Evolutionary conservation across 495 filamentous ascomycete genomes (phyloP), one percentile per base, ranked within the genome.

Genomic region (Cercophora sp.): DNA sequence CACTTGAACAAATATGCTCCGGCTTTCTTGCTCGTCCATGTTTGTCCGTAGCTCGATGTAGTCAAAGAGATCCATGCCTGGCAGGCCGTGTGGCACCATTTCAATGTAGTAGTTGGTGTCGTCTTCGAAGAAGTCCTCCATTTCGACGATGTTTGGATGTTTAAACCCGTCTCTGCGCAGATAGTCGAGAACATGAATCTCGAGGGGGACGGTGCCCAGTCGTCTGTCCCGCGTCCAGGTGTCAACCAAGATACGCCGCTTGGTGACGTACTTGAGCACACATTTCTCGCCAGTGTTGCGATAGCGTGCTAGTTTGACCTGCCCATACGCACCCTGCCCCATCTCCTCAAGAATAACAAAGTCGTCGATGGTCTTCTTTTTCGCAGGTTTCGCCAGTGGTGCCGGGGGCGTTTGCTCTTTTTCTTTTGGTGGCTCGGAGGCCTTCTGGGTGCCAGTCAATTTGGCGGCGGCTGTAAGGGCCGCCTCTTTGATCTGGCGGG

Each of bases 31-130:
- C 70, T 97, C 94, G 32, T 95, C 90, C 94, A 98, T 97, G 65
- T 91, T 96, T 11, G 89, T 85, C 26, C 91, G 85, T 48, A 98
- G 81, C 68, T 98, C 93, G 51, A 98, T 98, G 64, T 97, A 98
- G 69, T 98, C 93, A 63, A 98, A 98, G 1, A 98, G 81, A 65
- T 98, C 93, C 94, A 98, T 97, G 13, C 94, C 94, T 2, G 94
- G 93, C 6, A 96, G 78, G 5, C 93, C 93, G 58, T 98, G 93
- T 10, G 93, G 93, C 5, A 88, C 76, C 93, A 97, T 98, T 63
- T 97, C 94, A 60, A 99, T 99, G 63, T 99, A 97, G 66, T 99
- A 99, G 60, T 99, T 97, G 63, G 90, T 75, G 53, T 95, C 89
- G 50, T 99, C 94, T 66, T 99, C 93, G 65, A 99, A 99, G 70